These are phyloP conservation scores for Isoetes taiwanensis DNA, from an alignment of 75 land plant species.

Conservation along the genomic window DNA sequence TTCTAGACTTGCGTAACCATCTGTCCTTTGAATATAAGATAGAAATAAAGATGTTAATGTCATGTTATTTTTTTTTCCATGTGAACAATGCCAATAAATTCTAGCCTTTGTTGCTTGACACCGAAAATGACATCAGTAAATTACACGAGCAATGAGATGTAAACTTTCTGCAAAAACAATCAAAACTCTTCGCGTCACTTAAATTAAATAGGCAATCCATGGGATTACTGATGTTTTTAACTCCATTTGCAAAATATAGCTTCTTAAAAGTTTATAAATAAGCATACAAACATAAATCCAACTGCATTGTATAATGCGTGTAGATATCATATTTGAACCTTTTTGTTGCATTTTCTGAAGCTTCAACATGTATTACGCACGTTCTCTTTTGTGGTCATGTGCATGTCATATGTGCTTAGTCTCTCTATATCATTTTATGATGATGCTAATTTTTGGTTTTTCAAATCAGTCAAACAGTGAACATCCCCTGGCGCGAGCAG, in stretches of 20 bases:
- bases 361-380: neutral
- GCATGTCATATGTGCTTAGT: neutral
- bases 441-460: too few species aligned
- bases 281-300: neutral
- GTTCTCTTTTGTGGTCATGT: neutral
- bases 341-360: neutral
- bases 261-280: too few species aligned
- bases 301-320: neutral
- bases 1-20: neutral
- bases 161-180: too few species aligned
- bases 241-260: too few species aligned
- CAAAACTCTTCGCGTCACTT: too few species aligned
- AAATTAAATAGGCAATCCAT: too few species aligned
- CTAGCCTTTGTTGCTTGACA: slow-evolving; percentile 5
- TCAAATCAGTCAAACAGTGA: slow-evolving; percentile 74
- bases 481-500: slow-evolving; percentile 82
- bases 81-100: too few species aligned
- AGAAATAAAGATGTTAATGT: too few species aligned
- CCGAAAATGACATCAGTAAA: too few species aligned
- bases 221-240: too few species aligned
- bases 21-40: neutral
- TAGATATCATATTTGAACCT: neutral
- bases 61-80: too few species aligned
- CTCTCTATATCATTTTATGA: neutral
- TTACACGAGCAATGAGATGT: too few species aligned